Conservation (phyloP, 225 moss, liverwort and hornwort species). For the Polytrichum commune region DNA sequence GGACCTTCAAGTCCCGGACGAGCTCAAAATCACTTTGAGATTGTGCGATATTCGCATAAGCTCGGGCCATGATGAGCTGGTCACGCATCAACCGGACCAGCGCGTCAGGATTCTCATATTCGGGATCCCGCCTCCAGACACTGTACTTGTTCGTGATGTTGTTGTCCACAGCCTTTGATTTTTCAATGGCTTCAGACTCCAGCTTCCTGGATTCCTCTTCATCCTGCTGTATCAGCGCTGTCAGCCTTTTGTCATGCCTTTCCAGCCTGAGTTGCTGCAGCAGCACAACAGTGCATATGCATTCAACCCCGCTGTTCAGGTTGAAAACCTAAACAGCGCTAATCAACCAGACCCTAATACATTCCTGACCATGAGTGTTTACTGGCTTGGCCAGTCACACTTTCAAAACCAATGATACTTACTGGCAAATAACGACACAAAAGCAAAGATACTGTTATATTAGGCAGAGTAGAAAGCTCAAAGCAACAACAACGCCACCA, state of each 20-base stretch:
- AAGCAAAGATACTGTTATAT: too few relatives aligned
- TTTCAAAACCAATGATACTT: too few relatives aligned
- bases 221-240: slow-evolving; percentile 25
- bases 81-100: slow-evolving; percentile 65
- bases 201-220: slow-evolving; percentile 35
- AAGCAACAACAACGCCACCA: too few relatives aligned
- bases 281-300: slow-evolving; percentile 18
- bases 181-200: slow-evolving; percentile 49
- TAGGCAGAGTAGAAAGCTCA: too few relatives aligned
- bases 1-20: slow-evolving; percentile 46
- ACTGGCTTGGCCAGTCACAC: too few relatives aligned
- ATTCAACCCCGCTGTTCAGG: slow-evolving; percentile 13
- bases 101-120: slow-evolving; percentile 61
- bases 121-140: slow-evolving; percentile 61
- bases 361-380: too few relatives aligned
- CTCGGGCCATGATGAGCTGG: slow-evolving; percentile 65
- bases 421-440: too few relatives aligned
- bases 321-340: not conserved
- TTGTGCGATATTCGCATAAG: slow-evolving; percentile 55
- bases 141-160: slow-evolving; percentile 52
- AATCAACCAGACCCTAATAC: too few relatives aligned
- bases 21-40: slow-evolving; percentile 43
- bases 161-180: slow-evolving; percentile 33
- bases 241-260: slow-evolving; percentile 47
- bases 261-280: slow-evolving; percentile 40